Evolutionary conservation across 1,284 basidiomycete genomes (phyloP), one percentile per base, ranked within the genome.

Genomic region (Fomitopsis pinicola): DNA sequence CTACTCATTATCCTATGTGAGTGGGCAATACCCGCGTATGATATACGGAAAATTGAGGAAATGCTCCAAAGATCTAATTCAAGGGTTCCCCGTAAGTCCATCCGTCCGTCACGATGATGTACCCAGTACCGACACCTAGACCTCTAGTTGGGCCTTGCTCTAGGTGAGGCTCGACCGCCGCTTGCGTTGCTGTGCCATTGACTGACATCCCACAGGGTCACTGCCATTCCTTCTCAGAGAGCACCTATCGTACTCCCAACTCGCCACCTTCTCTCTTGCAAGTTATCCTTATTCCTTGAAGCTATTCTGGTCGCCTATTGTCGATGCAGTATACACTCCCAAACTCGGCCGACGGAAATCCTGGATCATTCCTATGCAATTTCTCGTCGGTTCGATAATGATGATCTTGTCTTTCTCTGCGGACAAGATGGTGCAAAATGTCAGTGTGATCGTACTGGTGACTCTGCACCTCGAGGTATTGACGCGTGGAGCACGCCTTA

Each of bases 341-440:
- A 86, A 85, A 55, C 72, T 96, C 62, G 97, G 97, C 19, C 86
- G 97, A 59, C 83, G 97, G 65, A 99, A 98, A 77, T 95, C 92
- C 63, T 99, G 97, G 97, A 98, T 99, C 71, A 91, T 99, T 63
- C 97, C 97, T 50, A 97, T 99, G 80, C 97, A 99, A 76, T 75
- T 89, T 35, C 85, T 96, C 65, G 92, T 98, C 52, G 97, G 95
- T 30, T 79, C 86, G 54, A 80, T 95, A 66, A 92, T 99, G 87
- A 81, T 95, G 69, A 89, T 92, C 73, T 91, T 99, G 63, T 92
- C 95, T 1, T 77, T 85, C 59, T 87, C 91, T 67, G 90, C 94
- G 8, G 85, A 95, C 67, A 83, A 82, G 63, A 82, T 97, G 65
- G 82, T 99, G 70, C 86, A 92, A 57, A 84, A 91, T 68, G 96